Evolutionary conservation across 2,329 filamentous ascomycete species (phyloP), one percentile per base, ranked within the genome.

Genomic region (Phialophora expanda): DNA sequence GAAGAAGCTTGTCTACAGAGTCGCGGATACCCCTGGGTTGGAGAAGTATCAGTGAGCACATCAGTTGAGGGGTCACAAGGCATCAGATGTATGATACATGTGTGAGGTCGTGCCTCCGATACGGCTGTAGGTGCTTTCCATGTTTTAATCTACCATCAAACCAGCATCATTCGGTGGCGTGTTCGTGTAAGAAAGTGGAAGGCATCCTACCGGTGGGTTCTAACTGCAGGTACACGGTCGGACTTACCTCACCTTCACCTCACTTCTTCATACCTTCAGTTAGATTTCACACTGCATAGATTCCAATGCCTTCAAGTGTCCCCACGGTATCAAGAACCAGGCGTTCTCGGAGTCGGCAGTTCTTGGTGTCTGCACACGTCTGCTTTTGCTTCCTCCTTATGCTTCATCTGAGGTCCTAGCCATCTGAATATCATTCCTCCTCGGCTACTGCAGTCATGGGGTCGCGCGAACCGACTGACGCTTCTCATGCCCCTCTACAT

Each of bases 1-100:
- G 9, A 57, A 57, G 55, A 57, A 57, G 55, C 55, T 57, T 4
- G 55, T 57, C 17, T 57, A 44, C 38, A 57, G 30, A 26, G 12
- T 57, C 6, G 30, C 32, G 9, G 55, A 57, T 28, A 57, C 55
- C 4, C 55, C 32, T 24, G 38, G 22, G 4, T 17, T 44, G 34
- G 55, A 57, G 9, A 46, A 57, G 20, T 57, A 57, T 26, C 55
- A 57, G 20, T 57, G 26, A 28, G 20, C 48, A 28, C 11, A 12
- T 53, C 48, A 9, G 20, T 12, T 4, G 0, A 4, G 22, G 22
- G 4, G 7, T 1, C 1, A 14, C 8, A 14, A 12, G 22, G 20
- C 20, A 53, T 26, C 6, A 26, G 20, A 4, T 14, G 20, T 26
- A 34, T 34, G 53, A 56, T 1, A 51, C 22, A 17, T 7, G 3